These are phyloP conservation scores for Macrocybe gigantea DNA, from an alignment of 768 basidiomycete genomes.

Conservation along the genomic window DNA sequence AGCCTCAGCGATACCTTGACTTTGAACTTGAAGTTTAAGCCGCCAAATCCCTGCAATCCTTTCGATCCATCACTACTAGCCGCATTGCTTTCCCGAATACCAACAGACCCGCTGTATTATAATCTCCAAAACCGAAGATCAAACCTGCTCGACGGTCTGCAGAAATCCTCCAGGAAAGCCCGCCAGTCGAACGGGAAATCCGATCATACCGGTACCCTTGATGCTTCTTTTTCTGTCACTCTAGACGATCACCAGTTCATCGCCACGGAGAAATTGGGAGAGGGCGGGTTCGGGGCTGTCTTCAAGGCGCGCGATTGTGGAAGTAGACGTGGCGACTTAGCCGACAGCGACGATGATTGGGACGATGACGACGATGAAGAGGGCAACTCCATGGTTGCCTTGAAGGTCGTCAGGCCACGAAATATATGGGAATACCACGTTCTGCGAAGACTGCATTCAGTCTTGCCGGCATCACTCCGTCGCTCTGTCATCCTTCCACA, in stretches of 20 bases:
- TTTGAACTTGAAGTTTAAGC: slow-evolving; percentile 57
- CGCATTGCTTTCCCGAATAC: slow-evolving; percentile 57
- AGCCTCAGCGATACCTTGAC: slow-evolving; percentile 62
- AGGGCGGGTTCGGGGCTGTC: slow-evolving; percentile 96
- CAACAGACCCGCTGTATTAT: slow-evolving; percentile 53
- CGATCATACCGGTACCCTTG: slow-evolving; percentile 24
- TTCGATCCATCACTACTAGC: slow-evolving; percentile 63
- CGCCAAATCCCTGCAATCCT: slow-evolving; percentile 87
- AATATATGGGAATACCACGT: slow-evolving; percentile 92
- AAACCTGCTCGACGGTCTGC: slow-evolving; percentile 58
- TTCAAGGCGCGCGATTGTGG: slow-evolving; percentile 72
- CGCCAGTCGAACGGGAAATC: slow-evolving; percentile 36
- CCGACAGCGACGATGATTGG: slow-evolving; percentile 47
- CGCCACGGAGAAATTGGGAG: slow-evolving; percentile 85
- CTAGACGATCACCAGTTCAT: slow-evolving; percentile 63
- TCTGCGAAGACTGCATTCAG: slow-evolving; percentile 68
- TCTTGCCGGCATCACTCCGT: slow-evolving; percentile 52
- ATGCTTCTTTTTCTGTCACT: slow-evolving; percentile 43
- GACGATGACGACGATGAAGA: slow-evolving; percentile 54
- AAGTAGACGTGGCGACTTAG: slow-evolving; percentile 35
- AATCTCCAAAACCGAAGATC: slow-evolving; percentile 52
- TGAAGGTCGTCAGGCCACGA: slow-evolving; percentile 88
- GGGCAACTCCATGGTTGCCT: slow-evolving; percentile 57
- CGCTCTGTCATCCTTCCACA: slow-evolving; percentile 73
- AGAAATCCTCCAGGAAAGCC: slow-evolving; percentile 59